A percentile compares a stretch with the other conserved stretches of the same genome.
Conservation (phyloP, 176 grass and related monocot genomes). For the Zea luxurians region DNA sequence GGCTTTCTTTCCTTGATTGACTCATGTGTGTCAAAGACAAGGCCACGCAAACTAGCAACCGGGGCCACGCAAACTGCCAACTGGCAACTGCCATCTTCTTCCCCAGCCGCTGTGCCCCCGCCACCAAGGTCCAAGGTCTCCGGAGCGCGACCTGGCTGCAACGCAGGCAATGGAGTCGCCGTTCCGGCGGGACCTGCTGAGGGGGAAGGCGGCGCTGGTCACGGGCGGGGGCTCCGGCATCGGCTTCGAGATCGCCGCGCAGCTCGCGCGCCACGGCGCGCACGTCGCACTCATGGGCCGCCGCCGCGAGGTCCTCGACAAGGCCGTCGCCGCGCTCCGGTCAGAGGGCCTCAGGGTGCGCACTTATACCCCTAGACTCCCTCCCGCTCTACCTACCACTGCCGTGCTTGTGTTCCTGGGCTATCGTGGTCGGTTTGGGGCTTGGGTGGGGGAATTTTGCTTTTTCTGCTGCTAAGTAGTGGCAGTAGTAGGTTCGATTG, state of each 20-base stretch:
- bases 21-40: not conserved
- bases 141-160: not conserved
- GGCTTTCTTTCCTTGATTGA: too few relatives aligned
- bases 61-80: not conserved
- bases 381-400: not conserved
- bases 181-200: conserved; percentile 67
- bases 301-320: conserved; percentile 76
- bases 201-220: conserved; percentile 73
- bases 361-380: not conserved
- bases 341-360: conserved; percentile 65
- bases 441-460: not conserved
- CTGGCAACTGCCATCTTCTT: not conserved
- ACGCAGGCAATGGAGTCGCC: conserved; percentile 54
- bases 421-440: not conserved
- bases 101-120: too few relatives aligned
- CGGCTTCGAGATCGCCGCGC: conserved; percentile 75
- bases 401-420: not conserved
- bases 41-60: not conserved
- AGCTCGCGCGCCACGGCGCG: conserved; percentile 81
- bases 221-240: conserved; percentile 89
- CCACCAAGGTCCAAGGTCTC: not conserved
- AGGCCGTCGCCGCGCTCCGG: conserved; percentile 64
- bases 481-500: not conserved
- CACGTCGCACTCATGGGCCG: conserved; percentile 84
- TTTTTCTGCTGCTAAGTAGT: not conserved